phyloP scores from a whole-genome alignment of 2,329 filamentous ascomycete genomes.

The Cladosporium colombiae region DNA sequence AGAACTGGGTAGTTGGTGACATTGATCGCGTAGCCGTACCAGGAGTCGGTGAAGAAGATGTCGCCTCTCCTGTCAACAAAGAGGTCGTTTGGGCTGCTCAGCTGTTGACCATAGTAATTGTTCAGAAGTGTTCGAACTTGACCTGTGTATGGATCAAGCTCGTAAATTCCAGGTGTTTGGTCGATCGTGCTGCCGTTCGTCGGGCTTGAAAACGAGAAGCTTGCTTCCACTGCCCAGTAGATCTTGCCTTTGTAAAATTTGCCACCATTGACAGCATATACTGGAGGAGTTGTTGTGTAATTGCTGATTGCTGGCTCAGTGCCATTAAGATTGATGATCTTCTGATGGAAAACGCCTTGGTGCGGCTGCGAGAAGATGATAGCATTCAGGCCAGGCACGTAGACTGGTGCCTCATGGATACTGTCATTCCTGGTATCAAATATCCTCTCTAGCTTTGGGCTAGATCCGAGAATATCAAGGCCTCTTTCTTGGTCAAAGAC shows the following conservation, averaged over 20 bases:
- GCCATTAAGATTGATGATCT: conserved; percentile 45
- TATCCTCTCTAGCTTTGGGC: conserved; percentile 38
- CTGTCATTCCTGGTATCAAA: conserved; percentile 28
- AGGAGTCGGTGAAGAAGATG: conserved; percentile 53
- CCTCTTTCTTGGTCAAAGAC: conserved; percentile 40
- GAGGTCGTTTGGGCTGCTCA: conserved; percentile 47
- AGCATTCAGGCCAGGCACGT: conserved; percentile 42
- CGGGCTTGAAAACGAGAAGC: conserved; percentile 30
- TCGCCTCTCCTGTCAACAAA: conserved; percentile 46
- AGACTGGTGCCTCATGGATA: conserved; percentile 48
- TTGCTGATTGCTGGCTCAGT: conserved; percentile 42
- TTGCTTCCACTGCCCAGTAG: conserved; percentile 36
- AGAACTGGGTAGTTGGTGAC: conserved; percentile 25
- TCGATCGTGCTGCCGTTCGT: conserved; percentile 21
- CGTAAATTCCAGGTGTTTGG: conserved; percentile 45
- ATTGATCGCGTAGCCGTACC: conserved; percentile 26
- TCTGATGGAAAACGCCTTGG: conserved; percentile 39
- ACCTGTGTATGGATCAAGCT: conserved; percentile 47
- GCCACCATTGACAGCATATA: conserved; percentile 47
- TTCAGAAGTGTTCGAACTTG: conserved; percentile 46
- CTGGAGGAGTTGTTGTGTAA: conserved; percentile 44
- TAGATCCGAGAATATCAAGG: conserved; percentile 36
- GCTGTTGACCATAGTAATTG: conserved; percentile 50
- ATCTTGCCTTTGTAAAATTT: conserved; percentile 42
- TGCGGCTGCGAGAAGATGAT: conserved; percentile 43